Evolutionary conservation across 192 early-diverging fungal species (phyloP).

Genomic region (Endogone sp.): DNA sequence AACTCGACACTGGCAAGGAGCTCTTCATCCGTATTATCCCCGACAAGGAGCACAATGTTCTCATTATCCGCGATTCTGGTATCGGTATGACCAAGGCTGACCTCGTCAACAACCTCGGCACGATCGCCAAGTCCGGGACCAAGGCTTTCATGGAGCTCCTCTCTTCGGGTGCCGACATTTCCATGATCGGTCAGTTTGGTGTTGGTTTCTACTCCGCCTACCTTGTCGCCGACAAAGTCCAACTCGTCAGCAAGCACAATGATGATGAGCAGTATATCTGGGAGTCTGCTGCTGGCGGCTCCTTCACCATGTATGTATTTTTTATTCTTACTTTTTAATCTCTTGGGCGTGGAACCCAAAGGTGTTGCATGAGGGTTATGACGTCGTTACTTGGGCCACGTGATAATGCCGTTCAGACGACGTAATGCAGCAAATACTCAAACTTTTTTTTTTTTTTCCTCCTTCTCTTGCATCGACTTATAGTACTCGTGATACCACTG

Average conservation of each 20-base stretch:
- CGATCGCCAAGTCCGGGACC: constrained; percentile 99
- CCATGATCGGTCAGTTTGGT: constrained; percentile 99
- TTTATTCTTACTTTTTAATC: no score
- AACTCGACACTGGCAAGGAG: constrained; percentile 90
- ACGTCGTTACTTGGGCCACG: no score
- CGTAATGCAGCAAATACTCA: no score
- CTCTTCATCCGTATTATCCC: constrained; percentile 94
- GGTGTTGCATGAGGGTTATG: no score
- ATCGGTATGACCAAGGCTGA: constrained; percentile 96
- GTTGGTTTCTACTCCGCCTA: constrained; percentile 99
- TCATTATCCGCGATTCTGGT: constrained; percentile 83
- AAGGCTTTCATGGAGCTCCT: constrained; percentile 99
- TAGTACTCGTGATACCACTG: constrained; percentile 80
- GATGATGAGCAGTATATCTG: constrained; percentile 97
- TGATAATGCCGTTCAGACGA: no score
- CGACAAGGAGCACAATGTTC: constrained; percentile 71
- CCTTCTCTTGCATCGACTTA: not conserved
- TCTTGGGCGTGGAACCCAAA: no score
- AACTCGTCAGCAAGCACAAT: constrained; percentile 95
- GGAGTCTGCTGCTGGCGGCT: constrained; percentile 87
- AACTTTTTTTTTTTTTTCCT: not conserved
- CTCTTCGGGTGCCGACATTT: constrained; percentile 92
- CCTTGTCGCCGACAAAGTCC: constrained; percentile 97
- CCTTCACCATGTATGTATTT: constrained; percentile 70
- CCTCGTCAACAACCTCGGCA: constrained; percentile 97